Evolutionary conservation across 2,329 filamentous ascomycete genomes (phyloP), one percentile per base, ranked within the genome.

Genomic region (Botryotinia convoluta): DNA sequence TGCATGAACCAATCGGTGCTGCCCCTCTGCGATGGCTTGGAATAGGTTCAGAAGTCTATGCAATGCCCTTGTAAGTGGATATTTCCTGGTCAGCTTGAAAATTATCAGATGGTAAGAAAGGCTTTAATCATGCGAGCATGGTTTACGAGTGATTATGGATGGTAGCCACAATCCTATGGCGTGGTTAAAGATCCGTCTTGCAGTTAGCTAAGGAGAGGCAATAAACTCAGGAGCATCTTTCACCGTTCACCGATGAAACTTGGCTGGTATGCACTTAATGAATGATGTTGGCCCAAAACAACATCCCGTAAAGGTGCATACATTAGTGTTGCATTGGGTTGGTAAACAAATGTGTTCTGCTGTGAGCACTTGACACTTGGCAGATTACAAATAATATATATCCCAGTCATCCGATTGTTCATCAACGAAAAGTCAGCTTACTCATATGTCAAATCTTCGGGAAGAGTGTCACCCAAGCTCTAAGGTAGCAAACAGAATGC

Each of bases 381-480:
- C 29, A 22, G 3, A 44, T 29, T 45, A 32, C 26, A 45, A 32
- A 26, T 4, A 29, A 44, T 32, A 42, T 20, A 42, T 20, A 42
- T 44, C 39, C 35, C 32, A 61, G 60, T 39, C 60, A 62, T 39
- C 12, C 26, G 29, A 39, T 29, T 29, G n/a, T 29, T 54, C n/a
- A 54, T 54, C 51, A 54, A 32, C 51, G 2, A 29, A 57, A 64
- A 64, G 20, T 67, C 64, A 67, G 64, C 64, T 67, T 69, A 69
- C 48, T 68, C 35, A 54, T 42, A 68, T 16, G 3, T 42, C 18
- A 29, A 20, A 39, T 54, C 5, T 9, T 35, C 32, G 45, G 14
- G 16, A 29, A 39, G 39, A 32, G 16, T 44, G 1, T 26, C 32
- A 10, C 18, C 4, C 18, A 26, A 14, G 9, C 29, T 63, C 1